These are phyloP conservation scores for Rhizopogon vinicolor DNA, from an alignment of 768 basidiomycete species.

Conservation along the genomic window DNA sequence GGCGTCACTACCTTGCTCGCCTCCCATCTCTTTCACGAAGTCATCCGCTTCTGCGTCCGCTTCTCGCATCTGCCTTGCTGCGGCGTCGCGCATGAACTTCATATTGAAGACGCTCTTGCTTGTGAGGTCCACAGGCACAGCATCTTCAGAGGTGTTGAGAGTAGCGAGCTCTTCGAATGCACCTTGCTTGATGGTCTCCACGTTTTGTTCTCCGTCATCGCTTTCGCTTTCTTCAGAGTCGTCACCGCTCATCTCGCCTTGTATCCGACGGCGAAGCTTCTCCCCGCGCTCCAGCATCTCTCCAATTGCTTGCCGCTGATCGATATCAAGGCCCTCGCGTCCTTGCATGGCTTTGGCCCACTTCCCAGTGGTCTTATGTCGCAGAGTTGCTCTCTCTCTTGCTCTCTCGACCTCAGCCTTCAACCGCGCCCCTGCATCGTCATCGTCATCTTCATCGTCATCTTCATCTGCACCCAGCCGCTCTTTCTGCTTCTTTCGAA, in stretches of 20 bases:
- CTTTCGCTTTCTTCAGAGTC: constrained; percentile 43
- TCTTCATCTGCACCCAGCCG: constrained; percentile 48
- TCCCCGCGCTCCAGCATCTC: constrained; percentile 87
- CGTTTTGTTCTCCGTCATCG: constrained; percentile 31
- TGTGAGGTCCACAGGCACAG: constrained; percentile 19
- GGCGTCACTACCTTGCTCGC: constrained; percentile 25
- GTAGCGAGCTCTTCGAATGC: constrained; percentile 77
- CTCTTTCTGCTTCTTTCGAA: constrained; percentile 75
- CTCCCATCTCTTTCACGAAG: constrained; percentile 65
- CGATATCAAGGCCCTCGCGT: constrained; percentile 62
- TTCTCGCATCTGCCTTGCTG: constrained; percentile 55
- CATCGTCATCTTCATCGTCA: constrained; percentile 42
- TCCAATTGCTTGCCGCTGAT: constrained; percentile 63
- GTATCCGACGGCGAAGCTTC: constrained; percentile 70
- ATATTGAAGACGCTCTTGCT: constrained; percentile 82
- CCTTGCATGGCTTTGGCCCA: constrained; percentile 78
- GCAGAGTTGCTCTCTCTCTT: constrained; percentile 82
- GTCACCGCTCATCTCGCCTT: constrained; percentile 57
- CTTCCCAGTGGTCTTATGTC: constrained; percentile 85
- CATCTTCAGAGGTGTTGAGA: constrained; percentile 38
- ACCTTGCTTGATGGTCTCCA: constrained; percentile 48
- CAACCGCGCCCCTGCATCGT: constrained; percentile 47
- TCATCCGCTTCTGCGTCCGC: constrained; percentile 66
- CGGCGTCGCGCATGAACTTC: constrained; percentile 98
- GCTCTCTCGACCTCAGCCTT: constrained; percentile 79